Conservation (phyloP, 495 filamentous ascomycete species). For the Schizothecium vesticola region DNA sequence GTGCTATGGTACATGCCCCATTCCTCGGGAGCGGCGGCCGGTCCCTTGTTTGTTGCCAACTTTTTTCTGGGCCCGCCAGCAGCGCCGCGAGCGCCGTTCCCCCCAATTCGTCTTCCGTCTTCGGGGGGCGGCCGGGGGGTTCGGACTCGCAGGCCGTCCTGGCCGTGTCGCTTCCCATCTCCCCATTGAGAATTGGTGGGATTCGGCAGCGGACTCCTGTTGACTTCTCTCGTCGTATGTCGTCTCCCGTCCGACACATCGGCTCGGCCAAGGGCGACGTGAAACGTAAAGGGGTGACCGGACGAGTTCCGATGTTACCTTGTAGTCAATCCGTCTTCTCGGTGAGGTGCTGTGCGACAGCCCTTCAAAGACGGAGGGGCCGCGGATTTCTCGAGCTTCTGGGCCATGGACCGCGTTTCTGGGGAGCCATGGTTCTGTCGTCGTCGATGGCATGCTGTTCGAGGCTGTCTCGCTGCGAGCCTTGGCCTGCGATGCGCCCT, state of each 20-base stretch:
- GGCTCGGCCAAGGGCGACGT: slow-evolving; percentile 5
- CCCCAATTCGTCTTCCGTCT: neutral
- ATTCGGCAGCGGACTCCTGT: neutral
- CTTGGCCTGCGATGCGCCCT: too few species aligned
- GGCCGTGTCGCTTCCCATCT: neutral
- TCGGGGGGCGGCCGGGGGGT: neutral
- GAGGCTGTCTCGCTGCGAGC: too few species aligned
- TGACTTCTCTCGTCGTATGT: neutral
- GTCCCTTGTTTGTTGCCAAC: slow-evolving; percentile 7
- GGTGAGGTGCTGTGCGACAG: slow-evolving; percentile 1
- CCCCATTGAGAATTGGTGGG: neutral
- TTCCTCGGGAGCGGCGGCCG: slow-evolving; percentile 13
- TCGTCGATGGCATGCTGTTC: neutral
- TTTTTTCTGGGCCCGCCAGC: neutral
- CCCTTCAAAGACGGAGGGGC: neutral
- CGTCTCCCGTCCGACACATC: neutral
- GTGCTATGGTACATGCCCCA: too few species aligned
- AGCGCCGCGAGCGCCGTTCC: too few species aligned
- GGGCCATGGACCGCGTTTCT: too few species aligned
- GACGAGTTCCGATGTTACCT: slow-evolving; percentile 2
- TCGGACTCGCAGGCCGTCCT: neutral
- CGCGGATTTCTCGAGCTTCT: too few species aligned
- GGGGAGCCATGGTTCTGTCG: neutral
- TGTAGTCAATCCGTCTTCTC: neutral
- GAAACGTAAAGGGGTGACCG: slow-evolving; percentile 8